Conservation (phyloP, 2,329 filamentous ascomycete species). For the Coniochaeta pulveracea region DNA sequence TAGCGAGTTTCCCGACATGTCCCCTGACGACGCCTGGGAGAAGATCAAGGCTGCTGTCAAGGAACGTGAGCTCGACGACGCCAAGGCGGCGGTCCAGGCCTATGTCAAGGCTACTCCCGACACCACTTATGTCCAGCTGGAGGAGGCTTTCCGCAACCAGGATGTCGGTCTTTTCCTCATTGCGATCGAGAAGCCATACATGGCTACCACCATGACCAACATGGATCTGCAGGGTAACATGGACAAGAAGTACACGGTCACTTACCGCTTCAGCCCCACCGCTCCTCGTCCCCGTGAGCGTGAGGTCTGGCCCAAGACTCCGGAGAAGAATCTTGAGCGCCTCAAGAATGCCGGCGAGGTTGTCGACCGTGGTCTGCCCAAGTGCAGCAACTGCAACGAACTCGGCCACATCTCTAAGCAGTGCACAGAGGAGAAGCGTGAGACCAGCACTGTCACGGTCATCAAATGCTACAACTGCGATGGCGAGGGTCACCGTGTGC, state of each 20-base stretch:
- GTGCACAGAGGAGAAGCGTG: conserved; percentile 47
- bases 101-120: conserved; percentile 51
- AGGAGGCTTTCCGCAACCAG: conserved; percentile 45
- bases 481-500: conserved; percentile 51
- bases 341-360: conserved; percentile 56
- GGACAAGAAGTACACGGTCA: conserved; percentile 51
- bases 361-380: conserved; percentile 44
- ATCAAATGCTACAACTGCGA: conserved; percentile 57
- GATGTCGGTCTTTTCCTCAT: conserved; percentile 49
- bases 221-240: conserved; percentile 63
- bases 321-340: conserved; percentile 50
- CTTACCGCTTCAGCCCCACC: conserved; percentile 47
- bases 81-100: conserved; percentile 45
- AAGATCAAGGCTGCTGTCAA: conserved; percentile 38
- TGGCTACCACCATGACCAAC: conserved; percentile 49
- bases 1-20: conserved; percentile 32
- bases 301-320: conserved; percentile 45
- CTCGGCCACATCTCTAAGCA: conserved; percentile 50
- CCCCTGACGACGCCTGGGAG: conserved; percentile 45
- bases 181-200: conserved; percentile 42
- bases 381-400: conserved; percentile 54
- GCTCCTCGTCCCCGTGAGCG: conserved; percentile 47
- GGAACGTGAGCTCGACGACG: conserved; percentile 48
- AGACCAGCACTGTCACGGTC: conserved; percentile 28
- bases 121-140: conserved; percentile 48